Percentiles rank a stretch among this genome's conserved stretches.
Conservation (phyloP, 148 eudicot genomes). For the Simmondsia chinensis region DNA sequence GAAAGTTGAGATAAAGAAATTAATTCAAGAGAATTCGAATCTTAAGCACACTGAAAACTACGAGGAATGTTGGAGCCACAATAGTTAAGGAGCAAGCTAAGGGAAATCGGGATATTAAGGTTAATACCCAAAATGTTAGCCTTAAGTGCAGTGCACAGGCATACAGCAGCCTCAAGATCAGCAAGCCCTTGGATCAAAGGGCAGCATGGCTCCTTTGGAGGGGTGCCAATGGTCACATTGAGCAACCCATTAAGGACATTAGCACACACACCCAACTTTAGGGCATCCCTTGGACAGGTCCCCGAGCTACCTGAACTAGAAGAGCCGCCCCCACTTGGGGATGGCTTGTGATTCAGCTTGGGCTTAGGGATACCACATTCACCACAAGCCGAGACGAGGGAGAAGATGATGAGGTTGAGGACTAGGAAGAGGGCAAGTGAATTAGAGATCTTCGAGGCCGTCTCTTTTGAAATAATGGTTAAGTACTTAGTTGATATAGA, state of each 20-base stretch:
- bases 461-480: background rate
- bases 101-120: slow-evolving; percentile 33
- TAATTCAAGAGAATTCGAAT: too few species aligned
- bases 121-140: slow-evolving; percentile 37
- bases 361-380: slow-evolving; percentile 21
- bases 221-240: slow-evolving; percentile 24
- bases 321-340: slow-evolving; percentile 11
- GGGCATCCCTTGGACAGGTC: slow-evolving; percentile 26
- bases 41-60: slow-evolving; percentile 31
- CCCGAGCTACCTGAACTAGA: slow-evolving; percentile 2
- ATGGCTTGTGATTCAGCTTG: slow-evolving; percentile 8
- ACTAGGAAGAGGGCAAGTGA: slow-evolving; percentile 21
- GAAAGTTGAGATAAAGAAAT: too few species aligned
- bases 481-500: slow-evolving; percentile 1
- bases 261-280: slow-evolving; percentile 44
- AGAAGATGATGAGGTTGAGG: slow-evolving; percentile 30
- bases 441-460: slow-evolving; percentile 19
- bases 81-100: slow-evolving; percentile 39
- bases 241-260: slow-evolving; percentile 27
- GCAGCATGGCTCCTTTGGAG: slow-evolving; percentile 36
- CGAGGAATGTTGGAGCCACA: slow-evolving; percentile 26
- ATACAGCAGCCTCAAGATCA: slow-evolving; percentile 34
- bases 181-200: slow-evolving; percentile 26
- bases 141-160: slow-evolving; percentile 46
- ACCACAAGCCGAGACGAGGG: slow-evolving; percentile 21